phyloP scores from a whole-genome alignment of 768 basidiomycete genomes.

The Serendipita sp. region DNA sequence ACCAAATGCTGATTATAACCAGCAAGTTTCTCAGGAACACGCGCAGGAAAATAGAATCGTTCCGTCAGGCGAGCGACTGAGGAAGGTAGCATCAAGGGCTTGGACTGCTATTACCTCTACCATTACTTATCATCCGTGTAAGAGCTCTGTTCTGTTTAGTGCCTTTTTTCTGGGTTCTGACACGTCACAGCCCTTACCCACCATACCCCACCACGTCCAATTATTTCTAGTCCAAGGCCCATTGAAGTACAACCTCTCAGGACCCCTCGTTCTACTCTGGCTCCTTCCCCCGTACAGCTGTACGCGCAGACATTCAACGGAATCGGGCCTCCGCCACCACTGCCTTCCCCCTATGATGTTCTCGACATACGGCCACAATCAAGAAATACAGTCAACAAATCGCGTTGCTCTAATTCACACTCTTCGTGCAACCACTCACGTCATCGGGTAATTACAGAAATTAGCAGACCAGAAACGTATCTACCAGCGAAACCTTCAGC shows the following conservation, averaged over 20 bases:
- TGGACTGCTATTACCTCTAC: neutral
- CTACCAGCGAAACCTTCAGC: neutral
- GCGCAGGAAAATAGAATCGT: no score
- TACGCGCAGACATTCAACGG: neutral
- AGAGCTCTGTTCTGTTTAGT: no score
- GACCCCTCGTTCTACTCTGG: neutral
- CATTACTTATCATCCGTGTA: neutral
- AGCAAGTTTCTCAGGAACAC: neutral
- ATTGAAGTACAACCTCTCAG: neutral
- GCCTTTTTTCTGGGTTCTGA: neutral
- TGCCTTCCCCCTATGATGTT: neutral
- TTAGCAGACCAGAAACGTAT: neutral
- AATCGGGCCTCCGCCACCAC: neutral
- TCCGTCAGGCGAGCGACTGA: no score
- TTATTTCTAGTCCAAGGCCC: neutral
- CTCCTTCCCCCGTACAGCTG: neutral
- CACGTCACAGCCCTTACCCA: neutral
- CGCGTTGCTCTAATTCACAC: neutral
- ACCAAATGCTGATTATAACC: neutral
- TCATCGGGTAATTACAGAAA: neutral
- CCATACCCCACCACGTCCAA: neutral
- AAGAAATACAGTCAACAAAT: neutral
- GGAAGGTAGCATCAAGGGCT: neutral
- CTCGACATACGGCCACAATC: neutral
- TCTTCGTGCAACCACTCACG: neutral